These are phyloP conservation scores for Pleurotus tuoliensis DNA, from an alignment of 768 basidiomycete species.

Conservation along the genomic window DNA sequence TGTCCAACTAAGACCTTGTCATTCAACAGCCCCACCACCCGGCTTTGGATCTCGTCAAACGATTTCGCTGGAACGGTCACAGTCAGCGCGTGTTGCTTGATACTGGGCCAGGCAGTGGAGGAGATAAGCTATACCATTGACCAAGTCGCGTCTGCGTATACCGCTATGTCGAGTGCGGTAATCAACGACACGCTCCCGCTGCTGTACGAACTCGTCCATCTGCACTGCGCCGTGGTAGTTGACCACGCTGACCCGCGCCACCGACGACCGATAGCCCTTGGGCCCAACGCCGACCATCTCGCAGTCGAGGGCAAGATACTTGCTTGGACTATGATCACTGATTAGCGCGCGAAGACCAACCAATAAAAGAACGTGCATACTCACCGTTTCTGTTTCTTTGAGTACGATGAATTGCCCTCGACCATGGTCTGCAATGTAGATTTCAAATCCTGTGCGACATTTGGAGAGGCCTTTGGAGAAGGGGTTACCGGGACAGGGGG, in stretches of 20 bases:
- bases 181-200: conserved; percentile 85
- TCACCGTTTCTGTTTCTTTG: not conserved
- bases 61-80: conserved; percentile 49
- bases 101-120: too few relatives aligned
- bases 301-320: conserved; percentile 85
- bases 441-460: not conserved
- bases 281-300: conserved; percentile 97
- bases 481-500: too few relatives aligned
- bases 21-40: conserved; percentile 71
- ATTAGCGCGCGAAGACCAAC: not conserved
- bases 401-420: not conserved
- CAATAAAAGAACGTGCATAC: not conserved
- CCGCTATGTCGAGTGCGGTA: conserved; percentile 91
- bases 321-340: conserved; percentile 47
- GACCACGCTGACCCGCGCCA: conserved; percentile 87
- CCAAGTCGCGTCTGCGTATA: conserved; percentile 70
- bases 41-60: conserved; percentile 76
- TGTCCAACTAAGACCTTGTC: conserved; percentile 86
- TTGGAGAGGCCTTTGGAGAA: not conserved
- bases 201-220: conserved; percentile 83
- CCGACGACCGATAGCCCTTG: conserved; percentile 71
- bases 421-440: not conserved
- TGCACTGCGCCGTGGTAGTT: conserved; percentile 81
- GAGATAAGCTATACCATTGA: conserved; percentile 42
- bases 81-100: not conserved